Conservation (phyloP, 108 stramenopile species). For the Aurantiochytrium sp. region DNA sequence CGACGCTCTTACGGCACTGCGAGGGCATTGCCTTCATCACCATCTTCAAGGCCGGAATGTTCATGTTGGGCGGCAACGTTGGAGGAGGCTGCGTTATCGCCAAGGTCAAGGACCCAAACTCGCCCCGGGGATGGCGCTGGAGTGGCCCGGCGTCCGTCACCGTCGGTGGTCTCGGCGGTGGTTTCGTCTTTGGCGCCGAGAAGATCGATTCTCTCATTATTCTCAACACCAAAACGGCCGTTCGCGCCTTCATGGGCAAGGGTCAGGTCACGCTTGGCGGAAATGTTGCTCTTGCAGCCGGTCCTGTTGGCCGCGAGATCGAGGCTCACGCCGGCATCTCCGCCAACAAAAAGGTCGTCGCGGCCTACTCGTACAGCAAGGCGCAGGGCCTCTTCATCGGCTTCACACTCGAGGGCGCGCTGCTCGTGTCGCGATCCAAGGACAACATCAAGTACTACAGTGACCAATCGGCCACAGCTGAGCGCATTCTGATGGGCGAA, state of each 20-base stretch:
- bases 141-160: not conserved
- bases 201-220: slow-evolving; percentile 7
- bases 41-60: slow-evolving; percentile 3
- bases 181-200: not conserved
- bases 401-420: not conserved
- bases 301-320: slow-evolving; percentile 7
- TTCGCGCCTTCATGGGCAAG: slow-evolving; percentile 14
- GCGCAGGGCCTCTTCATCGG: not conserved
- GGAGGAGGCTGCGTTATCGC: not conserved
- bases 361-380: not conserved
- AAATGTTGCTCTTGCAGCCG: not conserved
- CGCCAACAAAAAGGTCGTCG: not conserved
- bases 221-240: slow-evolving; percentile 6
- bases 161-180: not conserved
- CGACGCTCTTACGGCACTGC: not conserved
- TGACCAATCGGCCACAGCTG: not conserved
- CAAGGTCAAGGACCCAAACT: slow-evolving; percentile 2
- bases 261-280: slow-evolving; percentile 5
- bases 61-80: not conserved
- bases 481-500: not conserved
- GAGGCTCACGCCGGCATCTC: not conserved
- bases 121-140: not conserved
- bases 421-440: not conserved
- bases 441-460: slow-evolving; percentile 1
- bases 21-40: slow-evolving; percentile 11